Evolutionary conservation across 768 basidiomycete species (phyloP).

Genomic region (Termitomyces heimii): DNA sequence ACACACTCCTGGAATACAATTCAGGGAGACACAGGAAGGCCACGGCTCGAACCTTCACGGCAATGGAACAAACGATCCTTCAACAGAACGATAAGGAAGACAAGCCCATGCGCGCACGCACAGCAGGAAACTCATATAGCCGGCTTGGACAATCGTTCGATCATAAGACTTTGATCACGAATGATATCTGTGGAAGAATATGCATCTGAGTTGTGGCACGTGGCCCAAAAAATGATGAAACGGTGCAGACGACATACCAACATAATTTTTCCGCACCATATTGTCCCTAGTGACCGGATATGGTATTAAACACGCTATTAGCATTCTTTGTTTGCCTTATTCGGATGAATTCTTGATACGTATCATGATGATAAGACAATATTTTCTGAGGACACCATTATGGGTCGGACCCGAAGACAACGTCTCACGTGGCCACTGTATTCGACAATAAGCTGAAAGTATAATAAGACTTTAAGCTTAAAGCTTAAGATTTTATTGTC

Average conservation of each 20-base stretch:
- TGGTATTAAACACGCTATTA: background rate
- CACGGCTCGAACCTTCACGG: background rate
- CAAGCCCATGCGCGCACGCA: conserved; percentile 6
- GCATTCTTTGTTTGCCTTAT: background rate
- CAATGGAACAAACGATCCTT: background rate
- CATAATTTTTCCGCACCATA: background rate
- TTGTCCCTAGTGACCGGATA: conserved; percentile 2
- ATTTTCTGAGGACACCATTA: conserved; percentile 2
- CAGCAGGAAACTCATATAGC: conserved; percentile 5
- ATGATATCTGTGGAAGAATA: background rate
- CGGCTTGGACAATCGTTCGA: conserved; percentile 1
- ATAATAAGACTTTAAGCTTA: no score
- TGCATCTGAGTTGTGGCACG: conserved; percentile 4
- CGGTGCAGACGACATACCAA: conserved; percentile 1
- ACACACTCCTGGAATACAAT: background rate
- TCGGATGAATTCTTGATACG: background rate
- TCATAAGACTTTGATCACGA: conserved; percentile 11
- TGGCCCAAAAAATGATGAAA: conserved; percentile 1
- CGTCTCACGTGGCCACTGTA: no score
- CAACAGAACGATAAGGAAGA: conserved; percentile 5
- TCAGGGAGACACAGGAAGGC: background rate
- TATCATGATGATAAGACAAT: background rate
- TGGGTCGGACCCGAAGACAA: conserved; percentile 1
- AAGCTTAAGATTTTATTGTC: no score
- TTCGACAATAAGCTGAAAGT: no score